Percentiles rank a stretch among this genome's conserved stretches.
Conservation (phyloP, 768 basidiomycete genomes). For the Collybia sp. region DNA sequence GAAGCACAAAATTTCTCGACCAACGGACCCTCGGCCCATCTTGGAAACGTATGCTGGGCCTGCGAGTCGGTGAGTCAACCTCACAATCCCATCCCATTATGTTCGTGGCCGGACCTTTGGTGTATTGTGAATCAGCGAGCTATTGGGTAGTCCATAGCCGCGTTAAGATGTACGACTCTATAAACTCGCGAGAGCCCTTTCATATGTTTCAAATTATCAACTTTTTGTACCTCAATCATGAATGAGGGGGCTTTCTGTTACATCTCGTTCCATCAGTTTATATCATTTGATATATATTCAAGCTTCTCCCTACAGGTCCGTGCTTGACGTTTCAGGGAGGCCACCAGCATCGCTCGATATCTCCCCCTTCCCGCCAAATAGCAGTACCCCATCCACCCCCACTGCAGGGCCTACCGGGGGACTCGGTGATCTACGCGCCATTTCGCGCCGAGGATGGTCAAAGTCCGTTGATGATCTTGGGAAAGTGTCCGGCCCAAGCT, state of each 20-base stretch:
- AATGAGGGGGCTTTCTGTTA: background rate
- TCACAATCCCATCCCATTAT: too few species aligned
- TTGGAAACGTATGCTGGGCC: constrained; percentile 47
- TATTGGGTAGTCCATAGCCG: background rate
- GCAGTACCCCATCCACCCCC: constrained; percentile 35
- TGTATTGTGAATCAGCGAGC: too few species aligned
- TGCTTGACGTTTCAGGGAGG: constrained; percentile 54
- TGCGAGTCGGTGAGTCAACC: constrained; percentile 45
- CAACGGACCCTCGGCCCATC: constrained; percentile 79
- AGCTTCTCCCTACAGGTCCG: constrained; percentile 42
- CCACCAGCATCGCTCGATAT: constrained; percentile 41
- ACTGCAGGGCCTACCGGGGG: constrained; percentile 21
- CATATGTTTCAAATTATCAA: too few species aligned
- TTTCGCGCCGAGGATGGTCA: constrained; percentile 75
- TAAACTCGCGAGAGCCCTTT: background rate
- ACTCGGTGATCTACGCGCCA: constrained; percentile 63
- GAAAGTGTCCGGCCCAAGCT: constrained; percentile 34
- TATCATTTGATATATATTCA: constrained; percentile 1
- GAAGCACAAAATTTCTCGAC: constrained; percentile 80
- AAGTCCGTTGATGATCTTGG: constrained; percentile 76
- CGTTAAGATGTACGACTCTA: background rate
- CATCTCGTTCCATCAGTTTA: background rate
- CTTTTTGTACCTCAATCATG: too few species aligned
- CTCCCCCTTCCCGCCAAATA: constrained; percentile 24
- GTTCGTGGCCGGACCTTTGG: too few species aligned